phyloP scores from a whole-genome alignment of 441 rosid genomes.

The Adansonia grandidieri region DNA sequence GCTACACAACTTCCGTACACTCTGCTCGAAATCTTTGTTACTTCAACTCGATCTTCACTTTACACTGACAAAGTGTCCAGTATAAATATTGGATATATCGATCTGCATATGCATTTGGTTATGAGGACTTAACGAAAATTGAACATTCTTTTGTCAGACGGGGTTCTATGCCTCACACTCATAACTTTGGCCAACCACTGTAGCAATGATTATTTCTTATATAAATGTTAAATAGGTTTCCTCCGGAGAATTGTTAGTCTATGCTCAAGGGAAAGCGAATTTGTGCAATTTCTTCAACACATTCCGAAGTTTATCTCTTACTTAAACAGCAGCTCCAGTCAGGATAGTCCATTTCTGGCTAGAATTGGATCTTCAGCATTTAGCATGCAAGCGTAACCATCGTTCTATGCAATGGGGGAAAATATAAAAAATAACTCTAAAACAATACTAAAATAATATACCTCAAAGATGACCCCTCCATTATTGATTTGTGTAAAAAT shows the following conservation, averaged over 20 bases:
- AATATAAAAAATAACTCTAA: too few species aligned
- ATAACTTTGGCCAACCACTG: not conserved
- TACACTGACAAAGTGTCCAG: not conserved
- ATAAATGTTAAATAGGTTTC: not conserved
- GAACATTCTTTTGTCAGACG: not conserved
- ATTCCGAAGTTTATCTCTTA: not conserved
- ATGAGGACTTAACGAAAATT: not conserved
- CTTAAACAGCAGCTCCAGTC: not conserved
- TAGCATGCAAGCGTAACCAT: not conserved
- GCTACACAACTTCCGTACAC: not conserved
- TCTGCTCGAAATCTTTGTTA: not conserved
- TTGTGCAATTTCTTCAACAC: conserved; percentile 15
- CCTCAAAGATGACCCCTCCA: too few species aligned
- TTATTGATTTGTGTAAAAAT: too few species aligned
- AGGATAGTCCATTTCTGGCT: not conserved
- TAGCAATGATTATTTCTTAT: conserved; percentile 10
- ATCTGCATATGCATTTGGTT: not conserved
- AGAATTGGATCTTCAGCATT: not conserved
- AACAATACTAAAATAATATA: not conserved
- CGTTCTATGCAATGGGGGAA: too few species aligned
- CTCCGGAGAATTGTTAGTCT: not conserved
- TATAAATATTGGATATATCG: not conserved
- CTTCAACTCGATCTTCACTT: not conserved
- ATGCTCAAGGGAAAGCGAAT: not conserved
- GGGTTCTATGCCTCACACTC: not conserved